Base-by-base conservation (phyloP, 2,329 filamentous ascomycete genomes). In the Sarocladium brachiariae region DNA sequence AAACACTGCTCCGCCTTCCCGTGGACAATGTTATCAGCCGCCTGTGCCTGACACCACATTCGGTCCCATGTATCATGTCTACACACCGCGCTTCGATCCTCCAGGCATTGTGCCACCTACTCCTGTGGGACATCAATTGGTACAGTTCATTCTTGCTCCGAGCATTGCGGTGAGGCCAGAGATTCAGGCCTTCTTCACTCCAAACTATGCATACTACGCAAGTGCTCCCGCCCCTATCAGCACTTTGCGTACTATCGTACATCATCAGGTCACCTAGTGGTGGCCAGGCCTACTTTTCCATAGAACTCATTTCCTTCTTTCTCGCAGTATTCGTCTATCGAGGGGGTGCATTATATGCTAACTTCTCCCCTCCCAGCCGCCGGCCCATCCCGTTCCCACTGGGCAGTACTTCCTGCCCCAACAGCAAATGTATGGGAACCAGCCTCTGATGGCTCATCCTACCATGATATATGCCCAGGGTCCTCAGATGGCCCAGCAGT, bases 1-100 rank as follows among this genome's bases (percentile, higher is more conserved):
- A 54, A 71, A 71, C 56, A 25, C 16, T n/a, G 60, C 57, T n/a
- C 73, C 69, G 55, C 67, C 70, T 37, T 62, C 66, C 25, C 59
- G 59, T 45, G 74, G 74, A 50, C 61, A 76, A 47, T 73, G 78
- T 61, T 82, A 77, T 58, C 76, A 82, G 58, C 80, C 80, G 1
- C 78, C 76, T 24, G 76, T 80, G 14, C 77, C 78, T 3, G 76
- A 80, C 56, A 80, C 78, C 14, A 75, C 74, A 38, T 70, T 73
- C 59, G 80, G 80, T 3, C 73, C 77, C 2, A 76, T 77, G 52
- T 59, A 70, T 24, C 78, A 83, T 55, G 70, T 72, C 18, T 83
- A 81, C 56, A 65, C 76, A 49, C 79, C 80, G 54, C 77, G 76
- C 38, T 70, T 68, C 56, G 78, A 81, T 57, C 62, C 59, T 37